phyloP scores from a whole-genome alignment of 2,329 filamentous ascomycete genomes.

The Penicillium griseofulvum region DNA sequence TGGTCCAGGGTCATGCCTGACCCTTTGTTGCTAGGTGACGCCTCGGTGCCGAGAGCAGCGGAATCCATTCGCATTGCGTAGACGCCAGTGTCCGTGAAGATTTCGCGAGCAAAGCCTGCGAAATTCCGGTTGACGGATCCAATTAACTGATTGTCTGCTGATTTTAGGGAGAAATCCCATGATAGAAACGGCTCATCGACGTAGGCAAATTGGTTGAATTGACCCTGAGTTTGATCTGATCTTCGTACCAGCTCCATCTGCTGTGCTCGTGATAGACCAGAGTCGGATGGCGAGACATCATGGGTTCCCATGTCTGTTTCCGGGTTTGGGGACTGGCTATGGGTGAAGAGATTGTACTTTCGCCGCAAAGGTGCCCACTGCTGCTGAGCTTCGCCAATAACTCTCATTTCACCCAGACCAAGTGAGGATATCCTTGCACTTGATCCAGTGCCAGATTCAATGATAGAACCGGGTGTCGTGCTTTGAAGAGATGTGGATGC shows the following conservation, averaged over 20 bases:
- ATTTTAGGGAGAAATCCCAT: slow-evolving; percentile 62
- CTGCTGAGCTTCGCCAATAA: slow-evolving; percentile 63
- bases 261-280: slow-evolving; percentile 51
- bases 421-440: slow-evolving; percentile 55
- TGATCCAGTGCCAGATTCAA: slow-evolving; percentile 39
- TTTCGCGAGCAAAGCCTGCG: slow-evolving; percentile 59
- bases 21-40: slow-evolving; percentile 23
- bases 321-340: slow-evolving; percentile 45
- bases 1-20: slow-evolving; percentile 64
- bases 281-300: slow-evolving; percentile 44
- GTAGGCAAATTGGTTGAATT: slow-evolving; percentile 60
- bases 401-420: slow-evolving; percentile 57
- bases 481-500: slow-evolving; percentile 46
- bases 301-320: slow-evolving; percentile 38
- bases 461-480: slow-evolving; percentile 43
- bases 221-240: slow-evolving; percentile 35
- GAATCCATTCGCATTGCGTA: slow-evolving; percentile 65
- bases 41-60: slow-evolving; percentile 46
- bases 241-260: slow-evolving; percentile 42
- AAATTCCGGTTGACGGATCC: slow-evolving; percentile 65
- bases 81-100: slow-evolving; percentile 65
- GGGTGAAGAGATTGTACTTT: slow-evolving; percentile 65
- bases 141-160: slow-evolving; percentile 51
- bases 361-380: slow-evolving; percentile 61
- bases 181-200: slow-evolving; percentile 63